phyloP scores from a whole-genome alignment of 176 grass and related monocot species.

The Oryza brachyantha region DNA sequence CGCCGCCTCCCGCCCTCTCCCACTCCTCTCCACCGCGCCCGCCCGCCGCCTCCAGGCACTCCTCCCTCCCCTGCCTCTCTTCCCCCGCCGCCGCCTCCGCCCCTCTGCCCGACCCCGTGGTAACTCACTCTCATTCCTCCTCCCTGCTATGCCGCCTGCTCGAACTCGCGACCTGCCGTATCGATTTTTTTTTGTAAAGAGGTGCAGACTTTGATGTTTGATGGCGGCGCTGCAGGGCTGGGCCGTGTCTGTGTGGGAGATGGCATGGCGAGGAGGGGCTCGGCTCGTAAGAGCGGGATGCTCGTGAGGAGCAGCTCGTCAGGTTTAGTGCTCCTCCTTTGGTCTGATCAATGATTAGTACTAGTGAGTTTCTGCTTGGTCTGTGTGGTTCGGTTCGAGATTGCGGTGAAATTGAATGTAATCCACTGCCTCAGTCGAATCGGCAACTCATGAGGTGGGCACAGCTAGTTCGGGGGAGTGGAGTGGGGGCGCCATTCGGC shows the following conservation, averaged over 20 bases:
- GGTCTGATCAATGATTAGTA: background rate
- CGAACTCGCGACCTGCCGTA: background rate
- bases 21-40: conserved; percentile 37
- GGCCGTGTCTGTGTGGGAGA: conserved; percentile 9
- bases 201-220: background rate
- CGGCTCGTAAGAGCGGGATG: background rate
- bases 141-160: background rate
- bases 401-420: background rate
- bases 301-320: conserved; percentile 33
- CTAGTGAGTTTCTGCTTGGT: background rate
- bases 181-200: background rate
- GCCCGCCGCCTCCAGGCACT: background rate
- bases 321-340: conserved; percentile 29
- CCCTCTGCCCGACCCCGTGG: conserved; percentile 12
- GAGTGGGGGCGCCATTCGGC: conserved; percentile 70
- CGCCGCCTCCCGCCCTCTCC: conserved; percentile 24
- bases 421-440: conserved; percentile 41
- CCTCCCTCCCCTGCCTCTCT: background rate
- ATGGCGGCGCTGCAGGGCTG: conserved; percentile 16
- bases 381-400: background rate
- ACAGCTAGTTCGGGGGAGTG: conserved; percentile 21
- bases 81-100: background rate
- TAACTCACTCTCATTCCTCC: background rate
- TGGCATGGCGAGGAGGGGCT: background rate
- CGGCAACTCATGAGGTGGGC: conserved; percentile 32